A percentile compares a stretch with the other conserved stretches of the same genome.
Evolutionary conservation across 192 early-diverging fungal genomes (phyloP).

Genomic region (Gigaspora rosea): DNA sequence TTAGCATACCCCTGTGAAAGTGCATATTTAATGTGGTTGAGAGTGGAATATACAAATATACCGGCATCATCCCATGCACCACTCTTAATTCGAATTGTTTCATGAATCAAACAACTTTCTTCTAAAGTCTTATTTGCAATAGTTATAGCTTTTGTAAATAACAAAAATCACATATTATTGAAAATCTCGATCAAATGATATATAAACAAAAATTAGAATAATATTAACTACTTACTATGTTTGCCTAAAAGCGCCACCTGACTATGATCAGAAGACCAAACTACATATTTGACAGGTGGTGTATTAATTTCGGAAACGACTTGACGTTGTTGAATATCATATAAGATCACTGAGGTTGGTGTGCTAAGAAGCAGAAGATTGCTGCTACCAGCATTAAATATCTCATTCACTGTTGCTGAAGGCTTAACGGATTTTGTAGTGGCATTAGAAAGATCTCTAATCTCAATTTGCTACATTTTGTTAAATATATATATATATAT

Average conservation of each 20-base stretch:
- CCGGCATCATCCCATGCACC: constrained; percentile 94
- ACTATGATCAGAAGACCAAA: constrained; percentile 89
- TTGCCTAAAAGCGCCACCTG: constrained; percentile 93
- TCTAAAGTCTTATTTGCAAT: constrained; percentile 87
- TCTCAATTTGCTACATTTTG: constrained; percentile 62
- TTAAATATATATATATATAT: neutral
- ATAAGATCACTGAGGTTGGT: constrained; percentile 84
- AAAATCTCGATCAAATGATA: neutral
- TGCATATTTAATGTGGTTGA: constrained; percentile 98
- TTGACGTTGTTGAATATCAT: constrained; percentile 84
- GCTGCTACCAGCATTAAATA: constrained; percentile 87
- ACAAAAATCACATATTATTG: constrained; percentile 5
- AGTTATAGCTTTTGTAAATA: constrained; percentile 66
- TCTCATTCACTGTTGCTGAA: constrained; percentile 75
- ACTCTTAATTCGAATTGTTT: constrained; percentile 98
- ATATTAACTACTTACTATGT: constrained; percentile 66
- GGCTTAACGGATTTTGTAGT: constrained; percentile 89
- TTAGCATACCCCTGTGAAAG: constrained; percentile 84
- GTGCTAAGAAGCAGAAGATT: constrained; percentile 81
- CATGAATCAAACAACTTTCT: constrained; percentile 89
- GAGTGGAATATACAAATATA: constrained; percentile 92
- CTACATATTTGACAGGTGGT: constrained; percentile 89
- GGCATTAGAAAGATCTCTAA: constrained; percentile 86
- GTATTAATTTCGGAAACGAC: constrained; percentile 77
- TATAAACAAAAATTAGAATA: neutral